A percentile compares a stretch with the other conserved stretches of the same genome.
Conservation (phyloP, 2,329 filamentous ascomycete genomes). For the Sarocladium strictum region DNA sequence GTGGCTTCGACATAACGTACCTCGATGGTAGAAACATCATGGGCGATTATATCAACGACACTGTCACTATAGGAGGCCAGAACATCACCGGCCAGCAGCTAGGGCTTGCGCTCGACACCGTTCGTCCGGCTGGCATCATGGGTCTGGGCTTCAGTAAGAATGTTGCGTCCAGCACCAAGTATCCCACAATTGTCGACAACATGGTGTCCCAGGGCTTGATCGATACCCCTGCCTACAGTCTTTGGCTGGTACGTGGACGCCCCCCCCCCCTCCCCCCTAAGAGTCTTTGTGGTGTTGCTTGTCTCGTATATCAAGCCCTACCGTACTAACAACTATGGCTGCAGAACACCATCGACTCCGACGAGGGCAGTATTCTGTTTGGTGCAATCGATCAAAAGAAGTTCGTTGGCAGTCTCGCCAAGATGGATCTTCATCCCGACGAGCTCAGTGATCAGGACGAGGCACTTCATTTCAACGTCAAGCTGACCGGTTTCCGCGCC, state of each 20-base stretch:
- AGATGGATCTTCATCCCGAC: conserved; percentile 39
- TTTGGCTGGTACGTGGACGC: conserved; percentile 46
- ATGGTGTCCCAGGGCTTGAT: conserved; percentile 59
- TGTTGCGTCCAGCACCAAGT: conserved; percentile 36
- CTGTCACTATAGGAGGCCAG: conserved; percentile 43
- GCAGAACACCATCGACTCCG: conserved; percentile 54
- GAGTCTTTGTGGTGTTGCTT: background rate
- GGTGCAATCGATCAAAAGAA: conserved; percentile 73
- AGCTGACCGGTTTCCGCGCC: conserved; percentile 32
- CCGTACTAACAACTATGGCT: background rate
- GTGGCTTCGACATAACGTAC: conserved; percentile 55
- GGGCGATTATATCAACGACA: conserved; percentile 54
- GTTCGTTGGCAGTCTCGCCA: conserved; percentile 48
- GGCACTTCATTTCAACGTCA: conserved; percentile 28
- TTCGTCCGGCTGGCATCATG: conserved; percentile 49
- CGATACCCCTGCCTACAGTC: conserved; percentile 58
- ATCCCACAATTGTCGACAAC: conserved; percentile 57
- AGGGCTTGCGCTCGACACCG: conserved; percentile 43
- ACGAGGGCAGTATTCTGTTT: conserved; percentile 67
- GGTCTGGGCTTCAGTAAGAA: conserved; percentile 52
- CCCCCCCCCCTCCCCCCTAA: no score
- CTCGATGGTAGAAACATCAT: conserved; percentile 48
- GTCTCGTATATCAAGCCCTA: background rate
- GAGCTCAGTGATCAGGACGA: conserved; percentile 33
- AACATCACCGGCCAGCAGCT: conserved; percentile 47